Percentiles rank a stretch among this genome's conserved stretches.
Evolutionary conservation across 306 rosid genomes (phyloP).

Genomic region (Lathyrus sativus): DNA sequence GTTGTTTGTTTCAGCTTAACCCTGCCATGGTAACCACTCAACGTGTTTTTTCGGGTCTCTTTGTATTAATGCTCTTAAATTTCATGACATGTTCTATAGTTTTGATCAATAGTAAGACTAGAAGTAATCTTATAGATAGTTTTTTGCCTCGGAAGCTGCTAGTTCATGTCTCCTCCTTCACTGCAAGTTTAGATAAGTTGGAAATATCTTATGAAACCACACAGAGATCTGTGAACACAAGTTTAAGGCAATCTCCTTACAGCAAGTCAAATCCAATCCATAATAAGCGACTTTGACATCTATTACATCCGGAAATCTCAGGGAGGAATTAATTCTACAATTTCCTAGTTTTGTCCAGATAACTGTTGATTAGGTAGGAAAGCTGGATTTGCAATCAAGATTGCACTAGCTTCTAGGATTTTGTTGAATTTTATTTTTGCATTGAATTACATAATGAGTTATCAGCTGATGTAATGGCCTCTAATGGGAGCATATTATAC

Average conservation of each 20-base stretch:
- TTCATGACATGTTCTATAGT: conserved; percentile 41
- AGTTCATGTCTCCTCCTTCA: conserved; percentile 38
- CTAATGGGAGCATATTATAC: conserved; percentile 31
- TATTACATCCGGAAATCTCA: conserved; percentile 39
- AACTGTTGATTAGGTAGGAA: conserved; percentile 48
- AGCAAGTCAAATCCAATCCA: conserved; percentile 78
- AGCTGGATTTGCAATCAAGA: conserved; percentile 37
- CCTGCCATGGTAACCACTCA: conserved; percentile 57
- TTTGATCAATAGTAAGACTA: conserved; percentile 37
- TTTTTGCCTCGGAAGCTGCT: conserved; percentile 53
- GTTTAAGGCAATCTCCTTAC: conserved; percentile 59
- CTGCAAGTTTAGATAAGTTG: conserved; percentile 42
- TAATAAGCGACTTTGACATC: conserved; percentile 48
- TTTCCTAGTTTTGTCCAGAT: conserved; percentile 43
- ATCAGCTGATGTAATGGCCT: conserved; percentile 26
- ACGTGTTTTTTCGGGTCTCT: conserved; percentile 44
- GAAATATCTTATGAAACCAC: conserved; percentile 42
- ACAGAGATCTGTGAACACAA: conserved; percentile 51
- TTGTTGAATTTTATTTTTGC: neutral
- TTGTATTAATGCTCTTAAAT: conserved; percentile 49
- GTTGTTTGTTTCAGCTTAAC: conserved; percentile 24
- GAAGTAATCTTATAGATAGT: conserved; percentile 37
- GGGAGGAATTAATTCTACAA: conserved; percentile 38
- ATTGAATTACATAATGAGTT: conserved; percentile 16
- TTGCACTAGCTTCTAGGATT: conserved; percentile 22